A percentile compares a stretch with the other conserved stretches of the same genome.
Evolutionary conservation across 2,329 filamentous ascomycete species (phyloP).

Genomic region (Esteya vermicola): DNA sequence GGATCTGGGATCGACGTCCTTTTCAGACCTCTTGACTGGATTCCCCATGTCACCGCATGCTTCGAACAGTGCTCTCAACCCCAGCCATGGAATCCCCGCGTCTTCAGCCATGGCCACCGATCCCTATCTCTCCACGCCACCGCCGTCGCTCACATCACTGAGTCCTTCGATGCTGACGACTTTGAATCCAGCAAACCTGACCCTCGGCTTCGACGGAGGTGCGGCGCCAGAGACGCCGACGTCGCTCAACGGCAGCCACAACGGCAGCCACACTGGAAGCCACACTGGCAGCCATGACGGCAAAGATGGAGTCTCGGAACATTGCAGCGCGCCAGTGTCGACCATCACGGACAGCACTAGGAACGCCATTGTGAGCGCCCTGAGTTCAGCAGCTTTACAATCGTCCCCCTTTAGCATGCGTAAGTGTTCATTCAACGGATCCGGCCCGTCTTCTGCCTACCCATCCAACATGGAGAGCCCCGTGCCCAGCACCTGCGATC

Average conservation of each 20-base stretch:
- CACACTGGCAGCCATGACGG: slow-evolving; percentile 15
- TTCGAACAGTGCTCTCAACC: slow-evolving; percentile 35
- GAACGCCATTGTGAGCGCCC: slow-evolving; percentile 43
- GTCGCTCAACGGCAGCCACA: slow-evolving; percentile 48
- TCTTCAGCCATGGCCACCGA: slow-evolving; percentile 33
- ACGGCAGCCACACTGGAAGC: slow-evolving; percentile 19
- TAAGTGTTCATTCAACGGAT: slow-evolving; percentile 49
- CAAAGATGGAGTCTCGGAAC: slow-evolving; percentile 32
- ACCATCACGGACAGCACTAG: slow-evolving; percentile 53
- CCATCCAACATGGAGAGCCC: slow-evolving; percentile 32
- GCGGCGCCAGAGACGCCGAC: slow-evolving; percentile 58
- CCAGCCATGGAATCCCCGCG: slow-evolving; percentile 22
- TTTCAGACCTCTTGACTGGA: slow-evolving; percentile 61
- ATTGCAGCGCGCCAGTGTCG: slow-evolving; percentile 37
- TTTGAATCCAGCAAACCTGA: slow-evolving; percentile 45
- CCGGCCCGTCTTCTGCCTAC: slow-evolving; percentile 38
- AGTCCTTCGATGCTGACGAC: slow-evolving; percentile 59
- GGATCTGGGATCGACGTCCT: slow-evolving; percentile 59
- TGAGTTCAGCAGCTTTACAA: slow-evolving; percentile 31
- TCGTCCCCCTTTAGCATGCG: slow-evolving; percentile 41
- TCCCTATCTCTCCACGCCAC: slow-evolving; percentile 65
- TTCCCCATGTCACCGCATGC: slow-evolving; percentile 68
- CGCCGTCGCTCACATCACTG: slow-evolving; percentile 58
- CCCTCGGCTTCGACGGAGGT: slow-evolving; percentile 41
- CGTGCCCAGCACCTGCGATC: slow-evolving; percentile 68